phyloP scores from a whole-genome alignment of 2,329 filamentous ascomycete genomes.

The Claviceps sp. region DNA sequence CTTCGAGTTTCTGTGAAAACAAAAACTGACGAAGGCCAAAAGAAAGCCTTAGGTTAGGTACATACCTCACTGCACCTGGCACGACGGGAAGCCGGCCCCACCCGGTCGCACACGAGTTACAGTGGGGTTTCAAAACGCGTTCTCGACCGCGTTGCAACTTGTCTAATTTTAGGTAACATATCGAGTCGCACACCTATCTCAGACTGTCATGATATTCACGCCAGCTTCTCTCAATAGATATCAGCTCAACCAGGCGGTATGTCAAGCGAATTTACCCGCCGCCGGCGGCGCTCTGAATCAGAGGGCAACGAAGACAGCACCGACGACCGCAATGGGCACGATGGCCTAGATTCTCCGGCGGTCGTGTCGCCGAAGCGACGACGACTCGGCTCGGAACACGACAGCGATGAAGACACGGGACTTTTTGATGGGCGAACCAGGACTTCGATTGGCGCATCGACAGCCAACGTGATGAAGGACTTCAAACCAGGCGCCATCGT shows the following conservation, averaged over 20 bases:
- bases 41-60: no score
- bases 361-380: slow-evolving; percentile 23
- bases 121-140: no score
- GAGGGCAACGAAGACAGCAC: slow-evolving; percentile 27
- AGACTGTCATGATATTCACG: neutral
- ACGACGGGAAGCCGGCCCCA: no score
- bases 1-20: no score
- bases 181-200: neutral
- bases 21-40: no score
- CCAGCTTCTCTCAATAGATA: neutral
- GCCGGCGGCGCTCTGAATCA: slow-evolving; percentile 29
- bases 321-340: slow-evolving; percentile 11
- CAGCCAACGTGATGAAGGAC: slow-evolving; percentile 14
- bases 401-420: slow-evolving; percentile 10
- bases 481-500: slow-evolving; percentile 75
- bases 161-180: neutral
- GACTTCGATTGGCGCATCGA: slow-evolving; percentile 4
- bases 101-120: no score
- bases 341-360: slow-evolving; percentile 12
- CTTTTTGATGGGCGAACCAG: slow-evolving; percentile 7
- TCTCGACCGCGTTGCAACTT: no score
- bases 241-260: slow-evolving; percentile 11
- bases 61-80: no score
- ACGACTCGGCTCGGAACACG: slow-evolving; percentile 15
- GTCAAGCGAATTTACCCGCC: slow-evolving; percentile 20